Evolutionary conservation across 2,329 filamentous ascomycete species (phyloP), one percentile per base, ranked within the genome.

Genomic region (Keithomyces neogunnii): DNA sequence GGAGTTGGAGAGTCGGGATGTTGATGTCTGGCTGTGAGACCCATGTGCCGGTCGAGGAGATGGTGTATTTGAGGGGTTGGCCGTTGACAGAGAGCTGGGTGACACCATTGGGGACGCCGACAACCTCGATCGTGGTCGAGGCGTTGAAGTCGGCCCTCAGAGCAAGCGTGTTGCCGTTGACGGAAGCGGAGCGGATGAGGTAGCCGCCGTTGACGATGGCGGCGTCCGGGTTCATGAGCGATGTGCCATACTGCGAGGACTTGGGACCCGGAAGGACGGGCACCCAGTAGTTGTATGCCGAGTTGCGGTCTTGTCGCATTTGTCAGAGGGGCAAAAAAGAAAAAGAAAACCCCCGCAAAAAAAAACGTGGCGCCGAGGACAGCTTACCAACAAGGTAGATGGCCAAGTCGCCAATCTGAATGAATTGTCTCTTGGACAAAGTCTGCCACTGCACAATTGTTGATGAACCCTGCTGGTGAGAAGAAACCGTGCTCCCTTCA

Each of bases 101-200:
- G 1, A 79, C 69, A 1, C 62, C 64, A 0, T 69, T 62, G 0
- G 81, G 76, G 0, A 79, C 82, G 3, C 85, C 82, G 33, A 89
- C 78, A 28, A 92, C 72, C 56, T 90, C 85, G 11, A 92, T 66
- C 0, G 77, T 60, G 0, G 83, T 82, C 0, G 74, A 66, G 7
- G 6, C 38, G 58, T 92, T 91, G 55, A 91, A 74, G 59, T 93
- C 88, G 3, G 84, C 88, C 3, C 77, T 78, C 3, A 92, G 64
- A 10, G 77, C 72, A 4, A 92, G 71, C 1, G 75, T 74, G n/a
- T 69, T 70, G 2, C 75, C 80, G 4, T 76, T 59, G 1, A 85
- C 63, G 3, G 74, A 73, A 0, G 82, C 82, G 0, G 76, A 80
- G 5, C 85, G 78, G 36, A 86, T 62, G 0, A 88, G 73, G 59